Evolutionary conservation across 352 stramenopile genomes (phyloP), one percentile per base, ranked within the genome.

Genomic region (Peronospora destructor): DNA sequence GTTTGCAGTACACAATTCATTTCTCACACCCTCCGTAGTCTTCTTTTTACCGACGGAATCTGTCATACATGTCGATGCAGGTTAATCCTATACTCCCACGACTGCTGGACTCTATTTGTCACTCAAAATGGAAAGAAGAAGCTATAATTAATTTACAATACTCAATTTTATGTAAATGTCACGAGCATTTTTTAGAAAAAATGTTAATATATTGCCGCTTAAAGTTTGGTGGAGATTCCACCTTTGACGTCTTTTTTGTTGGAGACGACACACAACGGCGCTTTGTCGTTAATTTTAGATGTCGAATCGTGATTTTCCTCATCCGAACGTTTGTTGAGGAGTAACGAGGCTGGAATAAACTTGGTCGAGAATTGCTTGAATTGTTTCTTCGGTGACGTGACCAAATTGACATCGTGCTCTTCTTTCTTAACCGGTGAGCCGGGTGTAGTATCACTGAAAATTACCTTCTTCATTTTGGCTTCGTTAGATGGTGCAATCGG

Each of bases 1-100:
- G 37, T n/a, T 9, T 61, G 51, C 56, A 56, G 56, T 58, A 62
- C 49, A 58, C 48, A 49, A 49, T 35, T 36, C 32, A 58, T 45
- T 33, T 6, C 25, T 41, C 32, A 4, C 47, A 62, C 42, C 11
- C 43, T n/a, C 30, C 9, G n/a, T 16, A 13, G n/a, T 30, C 37
- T 12, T 21, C 1, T 30, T 1, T 28, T 14, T 14, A 12, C 30
- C 41, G 69, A 90, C 39, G 76, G 76, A 48, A 90, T 79, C n/a
- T 88, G 66, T n/a, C 87, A 64, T 46, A 79, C 55, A 10, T 76
- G 78, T 6, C 78, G 77, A 30, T 86, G 75, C 41, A 79, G 55
- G 28, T 88, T 73, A 53, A 89, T 89, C 53, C 79, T 76, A 66
- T 86, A 88, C 57, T 84, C 76, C 81, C 81, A 91, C 4, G 65